Evolutionary conservation across 2,329 filamentous ascomycete species (phyloP).

Genomic region (Fusarium gaditjirri): DNA sequence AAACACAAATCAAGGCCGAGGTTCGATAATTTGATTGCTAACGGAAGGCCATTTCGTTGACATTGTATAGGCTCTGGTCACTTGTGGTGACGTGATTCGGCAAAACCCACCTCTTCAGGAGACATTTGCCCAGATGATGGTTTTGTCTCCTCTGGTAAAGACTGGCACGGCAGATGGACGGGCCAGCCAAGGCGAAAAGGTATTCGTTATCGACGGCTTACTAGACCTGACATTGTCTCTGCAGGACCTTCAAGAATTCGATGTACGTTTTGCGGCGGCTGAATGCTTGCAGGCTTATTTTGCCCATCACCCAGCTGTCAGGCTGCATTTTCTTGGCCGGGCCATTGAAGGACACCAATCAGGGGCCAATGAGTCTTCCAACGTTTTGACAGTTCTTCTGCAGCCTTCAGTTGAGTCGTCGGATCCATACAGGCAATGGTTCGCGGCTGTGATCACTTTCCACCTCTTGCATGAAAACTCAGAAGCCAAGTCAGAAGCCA

Average conservation of each 20-base stretch:
- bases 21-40: conserved; percentile 52
- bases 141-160: conserved; percentile 67
- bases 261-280: conserved; percentile 85
- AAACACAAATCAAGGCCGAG: conserved; percentile 83
- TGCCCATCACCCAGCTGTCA: conserved; percentile 81
- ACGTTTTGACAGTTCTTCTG: conserved; percentile 86
- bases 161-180: conserved; percentile 52
- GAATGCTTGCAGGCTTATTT: conserved; percentile 96
- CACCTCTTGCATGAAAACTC: conserved; percentile 85
- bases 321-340: conserved; percentile 84
- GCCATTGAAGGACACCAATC: conserved; percentile 88
- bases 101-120: conserved; percentile 85
- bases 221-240: conserved; percentile 82
- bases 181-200: conserved; percentile 65
- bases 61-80: conserved; percentile 73
- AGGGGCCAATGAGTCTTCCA: conserved; percentile 83
- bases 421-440: conserved; percentile 91
- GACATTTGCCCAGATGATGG: conserved; percentile 86
- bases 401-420: conserved; percentile 69
- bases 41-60: conserved; percentile 17
- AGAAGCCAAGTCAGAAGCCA: conserved; percentile 81
- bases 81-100: conserved; percentile 89
- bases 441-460: conserved; percentile 86
- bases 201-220: conserved; percentile 94
- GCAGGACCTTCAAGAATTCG: conserved; percentile 74